These are phyloP conservation scores for Cyclaneusma minus DNA, from an alignment of 2,329 filamentous ascomycete species.

Conservation along the genomic window DNA sequence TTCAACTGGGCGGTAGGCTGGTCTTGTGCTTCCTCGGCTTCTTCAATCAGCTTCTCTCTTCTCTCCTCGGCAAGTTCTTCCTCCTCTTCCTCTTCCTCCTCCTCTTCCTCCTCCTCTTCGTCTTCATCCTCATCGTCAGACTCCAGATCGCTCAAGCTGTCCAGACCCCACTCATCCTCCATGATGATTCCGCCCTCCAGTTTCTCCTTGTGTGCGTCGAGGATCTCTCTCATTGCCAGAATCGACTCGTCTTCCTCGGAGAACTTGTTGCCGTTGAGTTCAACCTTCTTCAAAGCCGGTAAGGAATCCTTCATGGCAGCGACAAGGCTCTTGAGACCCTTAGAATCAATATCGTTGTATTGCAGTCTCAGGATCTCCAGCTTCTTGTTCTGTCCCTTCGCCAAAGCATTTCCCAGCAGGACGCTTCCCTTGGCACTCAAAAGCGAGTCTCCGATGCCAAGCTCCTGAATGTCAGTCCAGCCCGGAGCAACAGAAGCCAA, in stretches of 20 bases:
- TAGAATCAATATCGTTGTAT: constrained; percentile 83
- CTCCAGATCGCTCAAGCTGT: constrained; percentile 75
- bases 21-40: constrained; percentile 57
- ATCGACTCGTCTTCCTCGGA: constrained; percentile 68
- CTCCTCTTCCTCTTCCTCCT: constrained; percentile 51
- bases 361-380: constrained; percentile 73
- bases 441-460: constrained; percentile 80
- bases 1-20: constrained; percentile 56
- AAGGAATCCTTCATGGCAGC: constrained; percentile 52
- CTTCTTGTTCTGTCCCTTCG: constrained; percentile 60
- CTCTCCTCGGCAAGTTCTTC: constrained; percentile 43
- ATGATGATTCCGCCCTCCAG: constrained; percentile 47
- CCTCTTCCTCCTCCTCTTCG: constrained; percentile 51
- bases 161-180: constrained; percentile 73
- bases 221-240: constrained; percentile 48
- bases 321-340: constrained; percentile 57
- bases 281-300: constrained; percentile 67
- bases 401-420: constrained; percentile 57
- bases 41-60: constrained; percentile 52
- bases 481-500: constrained; percentile 58
- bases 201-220: constrained; percentile 67
- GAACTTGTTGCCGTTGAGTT: constrained; percentile 95
- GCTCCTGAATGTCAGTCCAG: constrained; percentile 65
- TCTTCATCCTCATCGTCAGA: constrained; percentile 55
- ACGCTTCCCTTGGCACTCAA: constrained; percentile 64